Conservation (phyloP, 2,329 filamentous ascomycete genomes). For the Bisporella sp. region DNA sequence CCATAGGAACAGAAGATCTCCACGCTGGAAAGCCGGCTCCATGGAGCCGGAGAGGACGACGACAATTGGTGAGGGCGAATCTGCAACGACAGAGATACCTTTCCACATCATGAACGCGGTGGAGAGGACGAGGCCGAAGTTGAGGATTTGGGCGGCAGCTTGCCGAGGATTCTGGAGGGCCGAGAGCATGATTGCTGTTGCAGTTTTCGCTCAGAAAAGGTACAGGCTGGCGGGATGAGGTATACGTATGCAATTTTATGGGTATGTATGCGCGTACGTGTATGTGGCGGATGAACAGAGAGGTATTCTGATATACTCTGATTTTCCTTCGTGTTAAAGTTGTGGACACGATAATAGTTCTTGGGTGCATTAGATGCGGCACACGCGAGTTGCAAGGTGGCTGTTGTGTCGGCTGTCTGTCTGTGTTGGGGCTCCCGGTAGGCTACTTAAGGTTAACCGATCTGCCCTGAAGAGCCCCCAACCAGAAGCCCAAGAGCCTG, state of each 20-base stretch:
- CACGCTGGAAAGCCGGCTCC: conserved; percentile 55
- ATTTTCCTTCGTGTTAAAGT: too few species aligned
- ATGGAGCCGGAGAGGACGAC: conserved; percentile 54
- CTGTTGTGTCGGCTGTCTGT: too few species aligned
- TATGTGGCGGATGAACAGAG: not conserved
- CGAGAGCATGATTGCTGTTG: conserved; percentile 41
- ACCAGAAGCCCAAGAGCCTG: too few species aligned
- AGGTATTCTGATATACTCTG: not conserved
- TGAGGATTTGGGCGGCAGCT: conserved; percentile 59
- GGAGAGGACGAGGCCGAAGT: conserved; percentile 66
- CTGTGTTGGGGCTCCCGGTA: too few species aligned
- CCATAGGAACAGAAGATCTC: conserved; percentile 53
- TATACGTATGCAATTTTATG: not conserved
- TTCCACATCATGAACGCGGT: conserved; percentile 74
- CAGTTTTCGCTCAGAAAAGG: not conserved
- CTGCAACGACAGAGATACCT: conserved; percentile 57
- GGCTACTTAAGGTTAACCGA: too few species aligned
- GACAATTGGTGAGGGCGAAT: conserved; percentile 52
- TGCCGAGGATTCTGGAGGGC: conserved; percentile 56
- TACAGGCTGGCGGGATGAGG: not conserved
- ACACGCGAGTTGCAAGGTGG: not conserved
- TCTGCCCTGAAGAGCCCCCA: too few species aligned
- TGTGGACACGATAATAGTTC: too few species aligned
- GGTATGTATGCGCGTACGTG: not conserved
- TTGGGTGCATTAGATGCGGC: not conserved